Evolutionary conservation across 805 yeast species (phyloP), one percentile per base, ranked within the genome.

Genomic region (Saccharomycopsis amapae): DNA sequence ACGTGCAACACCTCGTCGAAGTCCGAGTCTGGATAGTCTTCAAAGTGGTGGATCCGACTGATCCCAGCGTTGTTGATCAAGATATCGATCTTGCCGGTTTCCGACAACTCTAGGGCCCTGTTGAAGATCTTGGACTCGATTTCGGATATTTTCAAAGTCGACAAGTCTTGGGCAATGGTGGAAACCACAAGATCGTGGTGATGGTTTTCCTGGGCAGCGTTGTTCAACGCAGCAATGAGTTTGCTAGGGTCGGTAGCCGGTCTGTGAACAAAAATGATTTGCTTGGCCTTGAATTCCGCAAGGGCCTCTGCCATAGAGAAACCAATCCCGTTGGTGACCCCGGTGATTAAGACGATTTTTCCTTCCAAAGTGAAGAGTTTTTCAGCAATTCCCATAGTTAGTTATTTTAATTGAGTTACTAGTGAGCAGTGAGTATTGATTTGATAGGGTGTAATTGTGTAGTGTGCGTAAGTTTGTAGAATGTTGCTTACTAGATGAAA

Each of bases 301-400:
- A 63, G 61, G 1, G 63, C 65, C 48, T 64, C 63, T 25, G 70
- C 66, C 37, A 68, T 66, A 36, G 69, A 69, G 45, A 60, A 61
- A 10, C 74, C 74, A 44, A 69, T 66, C 4, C 74, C 74, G 15
- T 64, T 58, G 46, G 68, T 61, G 13, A 71, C 71, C 6, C 74
- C 74, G 2, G 74, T 69, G 30, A 69, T 68, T 15, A 68, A 56
- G 4, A 71, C 70, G 17, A 66, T 70, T 50, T 64, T 66, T 25
- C 65, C 70, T 53, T 59, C 58, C 40, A 69, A 61, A n/a, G 72
- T 64, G 54, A 71, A 71, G 53, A 68, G 62, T 19, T 58, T 56
- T 7, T 9, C 23, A n/a, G 39, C 39, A 10, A 10, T 10, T 17
- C 39, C 39, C 39, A 36, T 36, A 2, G 10, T 2, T 33, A 10